Evolutionary conservation across 352 stramenopile species (phyloP).

Genomic region (Thraustochytrium sp.): DNA sequence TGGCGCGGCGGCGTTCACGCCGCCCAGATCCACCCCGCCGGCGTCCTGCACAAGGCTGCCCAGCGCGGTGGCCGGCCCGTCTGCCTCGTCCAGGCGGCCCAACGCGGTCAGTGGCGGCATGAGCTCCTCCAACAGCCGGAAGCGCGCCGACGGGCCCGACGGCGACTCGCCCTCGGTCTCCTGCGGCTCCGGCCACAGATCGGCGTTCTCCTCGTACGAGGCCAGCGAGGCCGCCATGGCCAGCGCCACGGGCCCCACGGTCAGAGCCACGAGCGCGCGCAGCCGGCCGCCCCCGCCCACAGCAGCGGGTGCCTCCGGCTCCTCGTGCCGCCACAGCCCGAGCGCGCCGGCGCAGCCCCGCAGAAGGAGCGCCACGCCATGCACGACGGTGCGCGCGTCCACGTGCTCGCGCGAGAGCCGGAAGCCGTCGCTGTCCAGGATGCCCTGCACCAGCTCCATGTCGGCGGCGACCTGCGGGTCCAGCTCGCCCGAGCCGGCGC

Average conservation of each 20-base stretch:
- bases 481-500: neutral
- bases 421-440: neutral
- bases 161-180: neutral
- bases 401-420: neutral
- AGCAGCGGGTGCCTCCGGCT: neutral
- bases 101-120: neutral
- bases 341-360: neutral
- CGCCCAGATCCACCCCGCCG: too few relatives aligned
- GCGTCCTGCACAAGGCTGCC: too few relatives aligned
- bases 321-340: neutral
- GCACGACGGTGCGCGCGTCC: neutral
- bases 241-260: neutral
- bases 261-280: neutral
- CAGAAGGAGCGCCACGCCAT: neutral
- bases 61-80: too few relatives aligned
- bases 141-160: neutral
- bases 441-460: neutral
- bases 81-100: neutral
- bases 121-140: neutral
- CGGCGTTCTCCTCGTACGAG: neutral
- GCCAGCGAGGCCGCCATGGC: constrained; percentile 22
- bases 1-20: too few relatives aligned
- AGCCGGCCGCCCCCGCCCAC: neutral
- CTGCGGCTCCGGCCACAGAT: neutral
- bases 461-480: neutral